phyloP scores from a whole-genome alignment of 192 early-diverging fungal genomes.

The Kappamyces sp. region DNA sequence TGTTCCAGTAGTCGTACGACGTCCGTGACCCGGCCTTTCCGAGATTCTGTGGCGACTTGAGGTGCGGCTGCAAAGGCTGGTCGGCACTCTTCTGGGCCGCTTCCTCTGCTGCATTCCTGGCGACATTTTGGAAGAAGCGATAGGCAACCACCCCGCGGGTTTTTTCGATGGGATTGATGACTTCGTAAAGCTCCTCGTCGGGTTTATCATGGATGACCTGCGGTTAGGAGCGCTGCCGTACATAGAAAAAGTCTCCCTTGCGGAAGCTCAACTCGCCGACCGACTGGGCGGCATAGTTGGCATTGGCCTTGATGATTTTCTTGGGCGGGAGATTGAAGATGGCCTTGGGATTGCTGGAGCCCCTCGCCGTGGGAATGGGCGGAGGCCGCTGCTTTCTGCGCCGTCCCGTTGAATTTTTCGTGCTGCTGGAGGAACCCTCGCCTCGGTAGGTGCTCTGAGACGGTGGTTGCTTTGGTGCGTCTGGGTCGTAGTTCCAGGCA shows the following conservation, averaged over 20 bases:
- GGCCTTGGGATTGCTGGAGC: slow-evolving; percentile 22
- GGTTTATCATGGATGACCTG: slow-evolving; percentile 28
- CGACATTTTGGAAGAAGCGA: slow-evolving; percentile 10
- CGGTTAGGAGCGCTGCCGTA: slow-evolving; percentile 7
- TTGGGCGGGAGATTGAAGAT: slow-evolving; percentile 38
- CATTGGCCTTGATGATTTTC: slow-evolving; percentile 31
- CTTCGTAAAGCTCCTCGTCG: slow-evolving; percentile 30
- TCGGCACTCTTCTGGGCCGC: too few relatives aligned
- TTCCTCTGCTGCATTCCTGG: slow-evolving; percentile 1
- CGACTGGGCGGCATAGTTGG: slow-evolving; percentile 19
- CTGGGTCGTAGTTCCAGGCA: neutral
- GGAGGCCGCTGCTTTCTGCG: neutral
- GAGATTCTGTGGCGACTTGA: too few relatives aligned
- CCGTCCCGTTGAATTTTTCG: neutral
- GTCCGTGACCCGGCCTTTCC: too few relatives aligned
- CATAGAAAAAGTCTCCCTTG: slow-evolving; percentile 47
- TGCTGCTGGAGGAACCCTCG: neutral
- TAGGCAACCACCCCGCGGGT: slow-evolving; percentile 26
- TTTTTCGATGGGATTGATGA: slow-evolving; percentile 35
- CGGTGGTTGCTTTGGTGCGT: neutral
- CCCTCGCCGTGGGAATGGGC: slow-evolving; percentile 9
- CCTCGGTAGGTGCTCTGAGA: neutral
- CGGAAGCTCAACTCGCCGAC: slow-evolving; percentile 33
- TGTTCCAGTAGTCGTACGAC: too few relatives aligned
- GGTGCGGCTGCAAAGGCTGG: too few relatives aligned